Evolutionary conservation across 768 basidiomycete genomes (phyloP), one percentile per base, ranked within the genome.

Genomic region (Gloeostereum incarnatum): DNA sequence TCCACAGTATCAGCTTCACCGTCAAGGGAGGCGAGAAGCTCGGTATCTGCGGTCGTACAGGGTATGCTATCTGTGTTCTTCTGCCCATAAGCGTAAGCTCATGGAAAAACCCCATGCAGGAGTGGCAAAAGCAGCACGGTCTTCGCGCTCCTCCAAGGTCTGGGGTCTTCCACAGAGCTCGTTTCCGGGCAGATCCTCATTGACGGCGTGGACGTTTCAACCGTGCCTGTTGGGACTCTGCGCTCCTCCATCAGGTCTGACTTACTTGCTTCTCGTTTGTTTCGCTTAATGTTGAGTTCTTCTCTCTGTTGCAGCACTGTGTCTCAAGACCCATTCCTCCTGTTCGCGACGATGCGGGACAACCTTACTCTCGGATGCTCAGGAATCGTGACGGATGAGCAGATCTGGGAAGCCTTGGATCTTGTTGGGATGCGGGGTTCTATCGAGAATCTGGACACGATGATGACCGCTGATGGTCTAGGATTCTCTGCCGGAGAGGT

Each of bases 1-100:
- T 45, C 13, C 20, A 42, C 17, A 38, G 24, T 21, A 21, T 46
- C 18, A 41, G 16, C 26, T 49, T 49, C 37, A 10, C 35, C 5
- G 34, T 46, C 4, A 9, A 6, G 2, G 40, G 39, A 1, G 48
- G 45, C 19, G 36, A 49, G 35, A 46, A 44, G 40, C 33, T 42
- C 19, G 41, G 41, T 6, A 42, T 42, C 5, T 42, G 41, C 20
- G 41, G 41, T 5, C 22, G 35, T 30, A 21, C 35, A 14, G 18
- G 25, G 31, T 33, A 24, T 21, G 32, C 35, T 9, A 10, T 6
- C 2, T 7, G 5, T 20, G 4, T 20, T 13, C 9, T 6, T 21
- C 16, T 14, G n/a, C n/a, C 2, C n/a, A 13, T 19, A 10, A 4
- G 11, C 6, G 31, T 19, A 31, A 26, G 16, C 6, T 39, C n/a